These are phyloP conservation scores for Epichloe sibirici DNA, from an alignment of 2,329 filamentous ascomycete genomes.

Conservation along the genomic window DNA sequence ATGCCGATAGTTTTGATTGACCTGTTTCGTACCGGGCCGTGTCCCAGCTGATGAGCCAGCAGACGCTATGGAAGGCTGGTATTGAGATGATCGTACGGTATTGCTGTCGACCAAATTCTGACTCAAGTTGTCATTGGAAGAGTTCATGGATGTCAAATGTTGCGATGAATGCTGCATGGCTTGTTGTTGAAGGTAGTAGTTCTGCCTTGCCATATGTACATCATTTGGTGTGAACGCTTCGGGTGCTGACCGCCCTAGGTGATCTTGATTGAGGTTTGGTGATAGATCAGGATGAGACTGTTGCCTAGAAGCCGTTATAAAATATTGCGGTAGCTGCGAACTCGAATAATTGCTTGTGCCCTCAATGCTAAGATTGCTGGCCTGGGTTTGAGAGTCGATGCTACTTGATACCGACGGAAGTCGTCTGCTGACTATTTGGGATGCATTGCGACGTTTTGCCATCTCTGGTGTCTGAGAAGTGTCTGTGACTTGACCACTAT, in stretches of 20 bases:
- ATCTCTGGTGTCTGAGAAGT: neutral
- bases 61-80: neutral
- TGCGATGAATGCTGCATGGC: neutral
- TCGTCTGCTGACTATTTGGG: neutral
- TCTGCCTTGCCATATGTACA: neutral
- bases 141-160: neutral
- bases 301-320: neutral
- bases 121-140: neutral
- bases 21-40: neutral
- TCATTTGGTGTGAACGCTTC: neutral
- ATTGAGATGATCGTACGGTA: neutral
- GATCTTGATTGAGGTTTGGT: neutral
- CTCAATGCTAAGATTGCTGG: neutral
- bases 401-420: neutral
- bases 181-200: conserved; percentile 2
- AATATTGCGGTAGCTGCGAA: conserved; percentile 1
- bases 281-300: neutral
- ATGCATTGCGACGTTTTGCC: neutral
- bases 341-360: neutral
- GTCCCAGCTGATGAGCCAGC: neutral
- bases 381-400: neutral
- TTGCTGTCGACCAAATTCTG: neutral
- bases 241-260: neutral
- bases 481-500: neutral
- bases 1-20: neutral